A percentile compares a stretch with the other conserved stretches of the same genome.
These are phyloP conservation scores for Jacaranda mimosifolia DNA, from an alignment of 257 asterid species.

Conservation along the genomic window DNA sequence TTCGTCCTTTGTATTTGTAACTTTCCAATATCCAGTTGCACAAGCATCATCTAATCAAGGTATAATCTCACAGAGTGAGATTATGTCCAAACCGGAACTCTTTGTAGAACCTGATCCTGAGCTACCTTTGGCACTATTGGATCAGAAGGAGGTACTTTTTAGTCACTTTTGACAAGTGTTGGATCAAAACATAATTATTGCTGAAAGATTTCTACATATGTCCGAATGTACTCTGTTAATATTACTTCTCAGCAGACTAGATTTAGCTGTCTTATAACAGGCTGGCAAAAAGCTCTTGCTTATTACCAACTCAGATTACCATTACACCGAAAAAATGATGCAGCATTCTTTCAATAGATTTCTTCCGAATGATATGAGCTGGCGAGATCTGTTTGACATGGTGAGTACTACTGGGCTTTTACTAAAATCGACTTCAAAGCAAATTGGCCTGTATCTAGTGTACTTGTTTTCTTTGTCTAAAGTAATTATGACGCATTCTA, in stretches of 20 bases:
- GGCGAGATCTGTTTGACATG: conserved; percentile 93
- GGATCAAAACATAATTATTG: conserved; percentile 8
- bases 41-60: conserved; percentile 41
- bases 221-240: conserved; percentile 3
- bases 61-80: conserved; percentile 67
- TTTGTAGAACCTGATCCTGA: conserved; percentile 95
- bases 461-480: conserved; percentile 22
- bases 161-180: conserved; percentile 19
- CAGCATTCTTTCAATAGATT: conserved; percentile 88
- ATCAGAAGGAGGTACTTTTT: conserved; percentile 80
- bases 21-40: conserved; percentile 37
- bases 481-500: conserved; percentile 6
- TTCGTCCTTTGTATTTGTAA: conserved; percentile 30
- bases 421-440: conserved; percentile 29
- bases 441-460: conserved; percentile 17
- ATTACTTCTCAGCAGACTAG: conserved; percentile 34
- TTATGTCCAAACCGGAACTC: conserved; percentile 90
- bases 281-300: conserved; percentile 91
- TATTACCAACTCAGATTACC: conserved; percentile 92
- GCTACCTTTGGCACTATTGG: conserved; percentile 90
- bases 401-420: conserved; percentile 48
- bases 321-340: conserved; percentile 94
- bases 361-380: conserved; percentile 91
- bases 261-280: conserved; percentile 49
- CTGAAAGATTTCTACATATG: conserved; percentile 23